Base-by-base conservation (phyloP, 225 moss, liverwort and hornwort genomes). In the Neckera pumila region DNA sequence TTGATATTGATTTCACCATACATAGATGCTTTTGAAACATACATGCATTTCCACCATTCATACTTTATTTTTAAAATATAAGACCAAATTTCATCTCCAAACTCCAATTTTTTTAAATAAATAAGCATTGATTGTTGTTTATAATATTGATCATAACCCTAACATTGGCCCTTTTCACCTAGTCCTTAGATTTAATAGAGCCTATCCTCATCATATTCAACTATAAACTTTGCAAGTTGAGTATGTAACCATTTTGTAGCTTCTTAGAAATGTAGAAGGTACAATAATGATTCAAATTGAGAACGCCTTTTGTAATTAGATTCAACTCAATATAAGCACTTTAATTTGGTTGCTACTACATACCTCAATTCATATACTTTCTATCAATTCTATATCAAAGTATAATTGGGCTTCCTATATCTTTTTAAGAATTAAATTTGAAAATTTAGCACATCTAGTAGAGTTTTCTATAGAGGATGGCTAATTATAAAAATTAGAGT, bases 161-260 rank as follows among this genome's bases (percentile, higher is more conserved):
- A 31, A 47, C 2, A 47, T 0, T 17, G 0, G 11, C 20, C 18
- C 4, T 47, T 12, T 47, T 12, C 0, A 0, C 9, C 4, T 45
- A 73, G 73, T 2, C 11, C 0, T 17, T 30, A 74, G 18, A 3
- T 47, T 30, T 31, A 49, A 19, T 47, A 12, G 4, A 47, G 2
- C 9, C 31, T 31, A 49, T 75, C 31, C 1, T 49, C 31, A 47
- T 74, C 1, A 49, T 75, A 47, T 47, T 30, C 47, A 47, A 45
- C 30, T 73, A 47, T 0, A 4, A 7, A 7, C 4, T 0, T 11
- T 47, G 11, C 2, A 30, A 45, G 1, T 73, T 47, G 74, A 74
- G 49, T 47, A 7, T 31, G 3, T 7, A 2, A 19, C 5, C 11
- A 75, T 49, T 47, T 49, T 11, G 47, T 75, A 49, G 4, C 12